A percentile compares a stretch with the other conserved stretches of the same genome.
phyloP scores from a whole-genome alignment of 768 basidiomycete genomes.

The Calvatia gigantea region DNA sequence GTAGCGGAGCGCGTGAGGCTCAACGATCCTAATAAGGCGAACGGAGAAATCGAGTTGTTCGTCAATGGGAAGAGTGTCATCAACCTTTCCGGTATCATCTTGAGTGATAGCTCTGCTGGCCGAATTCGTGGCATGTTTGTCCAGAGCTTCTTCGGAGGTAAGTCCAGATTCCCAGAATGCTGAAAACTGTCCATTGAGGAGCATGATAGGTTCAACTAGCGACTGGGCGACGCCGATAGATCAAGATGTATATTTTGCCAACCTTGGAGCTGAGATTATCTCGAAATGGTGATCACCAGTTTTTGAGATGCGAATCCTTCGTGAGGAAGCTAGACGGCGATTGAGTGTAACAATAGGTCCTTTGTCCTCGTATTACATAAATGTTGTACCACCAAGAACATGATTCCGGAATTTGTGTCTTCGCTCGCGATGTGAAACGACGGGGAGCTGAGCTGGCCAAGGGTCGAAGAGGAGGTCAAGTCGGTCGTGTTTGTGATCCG shows the following conservation, averaged over 20 bases:
- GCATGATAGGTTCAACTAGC: constrained; percentile 35
- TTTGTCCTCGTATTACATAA: too few species aligned
- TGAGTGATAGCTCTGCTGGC: constrained; percentile 40
- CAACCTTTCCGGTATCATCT: constrained; percentile 43
- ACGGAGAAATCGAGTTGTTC: constrained; percentile 66
- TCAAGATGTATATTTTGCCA: constrained; percentile 57
- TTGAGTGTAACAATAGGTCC: constrained; percentile 6
- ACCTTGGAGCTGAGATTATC: constrained; percentile 53
- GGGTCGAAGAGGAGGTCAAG: background rate
- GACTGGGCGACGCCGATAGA: constrained; percentile 55
- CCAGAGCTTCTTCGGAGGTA: constrained; percentile 70
- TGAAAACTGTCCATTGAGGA: background rate
- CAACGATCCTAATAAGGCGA: constrained; percentile 58
- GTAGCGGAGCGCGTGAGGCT: constrained; percentile 63
- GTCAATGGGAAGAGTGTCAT: constrained; percentile 57
- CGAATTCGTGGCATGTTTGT: constrained; percentile 58
- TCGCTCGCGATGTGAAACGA: too few species aligned
- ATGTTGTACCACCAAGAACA: too few species aligned
- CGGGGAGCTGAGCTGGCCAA: too few species aligned
- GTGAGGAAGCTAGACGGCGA: too few species aligned
- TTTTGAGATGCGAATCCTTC: background rate
- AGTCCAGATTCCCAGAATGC: constrained; percentile 11
- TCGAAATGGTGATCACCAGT: background rate
- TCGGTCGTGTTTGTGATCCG: background rate
- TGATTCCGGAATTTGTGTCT: too few species aligned